Evolutionary conservation across 768 basidiomycete genomes (phyloP).

Genomic region (Mycena crocata): DNA sequence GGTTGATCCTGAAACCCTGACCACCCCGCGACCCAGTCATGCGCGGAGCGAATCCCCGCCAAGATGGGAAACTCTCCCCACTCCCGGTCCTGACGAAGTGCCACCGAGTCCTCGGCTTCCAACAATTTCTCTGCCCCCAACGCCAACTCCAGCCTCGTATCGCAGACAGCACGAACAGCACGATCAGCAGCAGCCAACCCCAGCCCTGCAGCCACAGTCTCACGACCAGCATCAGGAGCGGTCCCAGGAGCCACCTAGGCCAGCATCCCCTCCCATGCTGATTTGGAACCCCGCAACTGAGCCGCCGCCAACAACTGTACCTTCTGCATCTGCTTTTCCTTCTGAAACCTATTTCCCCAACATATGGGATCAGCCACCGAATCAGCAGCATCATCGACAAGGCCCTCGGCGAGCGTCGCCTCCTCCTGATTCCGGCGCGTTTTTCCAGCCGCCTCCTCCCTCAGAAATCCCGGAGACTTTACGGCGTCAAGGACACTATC

Average conservation of each 20-base stretch:
- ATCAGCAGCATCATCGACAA: conserved; percentile 52
- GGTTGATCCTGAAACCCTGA: conserved; percentile 35
- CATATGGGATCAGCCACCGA: conserved; percentile 81
- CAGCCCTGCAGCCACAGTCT: conserved; percentile 35
- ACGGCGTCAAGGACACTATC: conserved; percentile 81
- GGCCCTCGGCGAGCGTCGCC: conserved; percentile 45
- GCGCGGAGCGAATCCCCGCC: conserved; percentile 48
- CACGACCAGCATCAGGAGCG: conserved; percentile 32
- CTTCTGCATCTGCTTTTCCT: conserved; percentile 71
- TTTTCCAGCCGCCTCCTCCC: conserved; percentile 72
- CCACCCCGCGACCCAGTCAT: conserved; percentile 42
- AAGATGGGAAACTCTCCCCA: conserved; percentile 66
- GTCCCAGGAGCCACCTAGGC: conserved; percentile 51
- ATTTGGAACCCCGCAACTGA: conserved; percentile 87
- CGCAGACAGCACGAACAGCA: conserved; percentile 26
- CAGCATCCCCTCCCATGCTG: conserved; percentile 71
- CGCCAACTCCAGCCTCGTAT: conserved; percentile 47
- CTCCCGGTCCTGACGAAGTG: conserved; percentile 70
- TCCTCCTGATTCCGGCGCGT: conserved; percentile 54
- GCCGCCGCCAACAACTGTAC: conserved; percentile 77
- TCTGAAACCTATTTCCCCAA: conserved; percentile 84
- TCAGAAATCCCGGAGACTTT: conserved; percentile 75
- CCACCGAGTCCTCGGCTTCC: conserved; percentile 71
- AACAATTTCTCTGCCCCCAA: conserved; percentile 61
- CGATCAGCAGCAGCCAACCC: conserved; percentile 26